Base-by-base conservation (phyloP, 2,329 filamentous ascomycete genomes). In the Paradendryphiella salina region DNA sequence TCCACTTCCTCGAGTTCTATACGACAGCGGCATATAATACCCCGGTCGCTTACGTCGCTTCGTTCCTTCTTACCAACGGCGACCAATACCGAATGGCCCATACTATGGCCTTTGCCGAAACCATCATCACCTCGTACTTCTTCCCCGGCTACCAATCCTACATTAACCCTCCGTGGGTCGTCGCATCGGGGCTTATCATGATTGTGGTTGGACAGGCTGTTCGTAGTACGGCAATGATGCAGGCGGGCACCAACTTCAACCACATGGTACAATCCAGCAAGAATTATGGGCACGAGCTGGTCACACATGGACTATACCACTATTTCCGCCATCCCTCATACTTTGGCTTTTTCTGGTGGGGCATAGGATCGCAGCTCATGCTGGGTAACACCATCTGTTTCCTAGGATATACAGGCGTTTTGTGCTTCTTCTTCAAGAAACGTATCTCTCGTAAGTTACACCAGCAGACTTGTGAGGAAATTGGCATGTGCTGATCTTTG, bases 291-390 rank as follows among this genome's bases (percentile, higher is more conserved):
- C 94, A 99, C 72, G 79, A 79, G 38, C 81, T 99, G n/a, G 89
- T 99, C 2, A 96, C 88, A 0, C 79, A 78, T 21, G 94, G 94
- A 0, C 77, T 97, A 28, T 99, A 97, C 72, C 77, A 78, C 6
- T 72, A 82, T 36, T 77, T 95, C 44, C 80, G 94, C 18, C 94
- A 99, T 73, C 94, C 94, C 10, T 88, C 88, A 52, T 99, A 99
- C 75, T 96, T 97, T 77, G 94, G 93, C 3, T 99, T 96, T 77
- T 99, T 96, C 75, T 97, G 91, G 85, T 99, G 93, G 93, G 90
- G 89, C 0, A 68, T 97, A n/a, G 94, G 94, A 4, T 96, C 92
- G 10, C 94, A 99, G 78, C 69, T 97, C 35, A 84, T 96, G 46
- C 79, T 96, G 57, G 93, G 93, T 14, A 99, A 99, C 74, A 75